Percentiles rank a stretch among this genome's conserved stretches.
Evolutionary conservation across 148 eudicot species (phyloP).

Genomic region (Oxyria digyna): DNA sequence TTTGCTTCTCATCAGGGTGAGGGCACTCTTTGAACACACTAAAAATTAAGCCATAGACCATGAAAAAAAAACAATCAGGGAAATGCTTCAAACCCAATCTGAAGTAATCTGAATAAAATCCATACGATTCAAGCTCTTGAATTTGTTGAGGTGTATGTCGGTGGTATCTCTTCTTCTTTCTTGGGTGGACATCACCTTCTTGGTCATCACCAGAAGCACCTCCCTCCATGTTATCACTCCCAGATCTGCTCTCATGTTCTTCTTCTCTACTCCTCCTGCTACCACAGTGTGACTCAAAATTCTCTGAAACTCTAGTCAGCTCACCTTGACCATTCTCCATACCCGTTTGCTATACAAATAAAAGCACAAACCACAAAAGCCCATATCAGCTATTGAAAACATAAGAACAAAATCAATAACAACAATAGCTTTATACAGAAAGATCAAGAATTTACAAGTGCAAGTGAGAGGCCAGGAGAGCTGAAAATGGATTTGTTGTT

Average conservation of each 20-base stretch:
- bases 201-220: slow-evolving; percentile 6
- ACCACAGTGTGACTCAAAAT: background rate
- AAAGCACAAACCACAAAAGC: background rate
- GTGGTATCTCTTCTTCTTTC: slow-evolving; percentile 26
- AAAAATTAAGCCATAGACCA: background rate
- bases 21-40: slow-evolving; percentile 59
- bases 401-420: background rate
- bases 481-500: slow-evolving; percentile 59
- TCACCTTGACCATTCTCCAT: slow-evolving; percentile 13
- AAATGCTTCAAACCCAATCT: background rate
- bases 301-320: slow-evolving; percentile 8
- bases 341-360: slow-evolving; percentile 6
- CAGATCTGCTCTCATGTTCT: slow-evolving; percentile 12
- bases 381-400: background rate
- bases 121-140: slow-evolving; percentile 73
- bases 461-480: slow-evolving; percentile 90
- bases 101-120: background rate
- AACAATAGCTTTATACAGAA: background rate
- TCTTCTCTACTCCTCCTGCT: slow-evolving; percentile 10
- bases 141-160: slow-evolving; percentile 74
- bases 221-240: slow-evolving; percentile 5
- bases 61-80: background rate
- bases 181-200: background rate
- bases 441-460: slow-evolving; percentile 33
- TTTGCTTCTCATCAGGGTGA: slow-evolving; percentile 74